phyloP scores from a whole-genome alignment of 176 grass and related monocot genomes.

The maize (Zea mays) region Zm-B73-REFERENCE-NAM-5.0 NC_050098.1:158074001-158074500 shows the following conservation, averaged over 20 bases:
- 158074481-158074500: not conserved
- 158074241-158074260: conserved; percentile 25
- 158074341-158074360: conserved; percentile 59
- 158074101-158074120: conserved; percentile 74
- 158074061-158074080: conserved; percentile 69
- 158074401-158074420: conserved; percentile 5
- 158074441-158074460: not conserved
- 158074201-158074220: not conserved
- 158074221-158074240: conserved; percentile 4
- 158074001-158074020: conserved; percentile 78
- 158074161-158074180: conserved; percentile 66
- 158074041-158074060: conserved; percentile 67
- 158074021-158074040: conserved; percentile 65
- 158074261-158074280: conserved; percentile 75
- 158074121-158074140: conserved; percentile 72
- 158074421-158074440: conserved; percentile 18
- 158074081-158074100: conserved; percentile 64
- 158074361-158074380: conserved; percentile 63
- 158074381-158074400: conserved; percentile 38
- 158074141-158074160: conserved; percentile 60
- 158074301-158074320: conserved; percentile 53
- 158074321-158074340: conserved; percentile 69
- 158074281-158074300: conserved; percentile 59
- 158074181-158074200: conserved; percentile 35
- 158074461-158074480: not conserved